Base-by-base conservation (phyloP, 352 stramenopile species). In the Pythium folliculosum region DNA sequence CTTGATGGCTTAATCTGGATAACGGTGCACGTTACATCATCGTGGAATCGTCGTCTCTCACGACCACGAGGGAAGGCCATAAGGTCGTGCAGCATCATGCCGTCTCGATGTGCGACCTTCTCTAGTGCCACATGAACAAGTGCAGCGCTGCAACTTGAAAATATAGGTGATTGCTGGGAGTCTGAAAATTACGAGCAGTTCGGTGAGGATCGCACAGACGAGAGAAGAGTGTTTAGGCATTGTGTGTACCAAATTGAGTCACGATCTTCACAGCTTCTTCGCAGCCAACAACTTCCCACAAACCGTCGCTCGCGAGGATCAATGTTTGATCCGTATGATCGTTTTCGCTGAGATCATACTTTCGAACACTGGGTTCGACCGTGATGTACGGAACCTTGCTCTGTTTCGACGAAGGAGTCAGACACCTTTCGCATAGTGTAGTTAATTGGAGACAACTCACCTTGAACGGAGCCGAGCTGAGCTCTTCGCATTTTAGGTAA, bases 401-500 rank as follows among this genome's bases (percentile, higher is more conserved):
- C 78, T 92, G 55, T 6, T 45, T 32, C 27, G 27, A 47, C 2
- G 17, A 47, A 47, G 1, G 25, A 55, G 23, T 54, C 13, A 73
- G 73, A n/a, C 40, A 21, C 14, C n/a, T 21, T n/a, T 16, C 35
- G 12, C 8, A 14, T 40, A 40, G 35, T 40, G 10, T 12, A 47
- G 13, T 1, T n/a, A 47, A 21, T 5, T n/a, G 14, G 4, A 47
- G 9, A 16, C 40, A 21, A 21, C 88, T 74, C 13, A 89, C 77
- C 77, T 98, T 98, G 71, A 98, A 98, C 8, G 91, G 94, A 57
- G 87, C 80, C 14, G 92, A 95, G 49, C 88, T 97, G n/a, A 98
- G 71, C 23, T 93, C 77, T 65, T 93, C 89, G 48, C 84, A 96
- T 67, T 98, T 98, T 12, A 98, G 77, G 50, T 98, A 98, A 21